These are phyloP conservation scores for Coemansia erecta DNA, from an alignment of 192 early-diverging fungal genomes.

Conservation along the genomic window DNA sequence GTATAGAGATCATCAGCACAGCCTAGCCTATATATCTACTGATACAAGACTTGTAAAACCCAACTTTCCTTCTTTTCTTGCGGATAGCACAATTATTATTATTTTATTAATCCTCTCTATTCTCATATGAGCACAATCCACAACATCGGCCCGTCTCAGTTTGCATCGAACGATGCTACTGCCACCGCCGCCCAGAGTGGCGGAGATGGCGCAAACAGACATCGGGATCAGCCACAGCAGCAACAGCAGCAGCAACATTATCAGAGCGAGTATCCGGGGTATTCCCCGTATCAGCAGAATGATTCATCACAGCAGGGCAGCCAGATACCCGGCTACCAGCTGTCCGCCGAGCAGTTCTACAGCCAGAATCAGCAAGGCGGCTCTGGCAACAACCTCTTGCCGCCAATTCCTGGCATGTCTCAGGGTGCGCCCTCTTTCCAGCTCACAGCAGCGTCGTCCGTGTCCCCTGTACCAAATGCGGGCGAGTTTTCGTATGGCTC, in stretches of 20 bases:
- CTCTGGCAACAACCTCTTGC: neutral
- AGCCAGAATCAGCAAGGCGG: constrained; percentile 5
- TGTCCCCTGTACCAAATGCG: neutral
- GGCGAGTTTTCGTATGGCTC: constrained; percentile 3
- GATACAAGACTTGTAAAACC: neutral
- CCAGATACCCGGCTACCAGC: neutral
- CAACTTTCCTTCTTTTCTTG: neutral
- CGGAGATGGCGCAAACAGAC: neutral
- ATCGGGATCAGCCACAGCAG: constrained; percentile 3
- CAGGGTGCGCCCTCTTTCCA: constrained; percentile 4
- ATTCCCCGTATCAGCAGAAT: neutral
- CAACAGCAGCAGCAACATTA: constrained; percentile 1
- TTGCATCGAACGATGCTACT: neutral
- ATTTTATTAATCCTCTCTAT: neutral
- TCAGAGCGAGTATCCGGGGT: neutral
- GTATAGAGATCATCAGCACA: too few species aligned
- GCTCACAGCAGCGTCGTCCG: neutral
- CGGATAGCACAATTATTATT: neutral
- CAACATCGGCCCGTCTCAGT: neutral
- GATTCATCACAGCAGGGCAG: neutral
- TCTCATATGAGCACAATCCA: neutral
- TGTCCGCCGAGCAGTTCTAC: neutral
- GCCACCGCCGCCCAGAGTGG: neutral
- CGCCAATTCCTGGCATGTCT: constrained; percentile 1
- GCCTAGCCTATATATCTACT: too few species aligned